Percentiles rank a stretch among this genome's conserved stretches.
Evolutionary conservation across 352 stramenopile species (phyloP).

Genomic region (Globisporangium mamillatum): DNA sequence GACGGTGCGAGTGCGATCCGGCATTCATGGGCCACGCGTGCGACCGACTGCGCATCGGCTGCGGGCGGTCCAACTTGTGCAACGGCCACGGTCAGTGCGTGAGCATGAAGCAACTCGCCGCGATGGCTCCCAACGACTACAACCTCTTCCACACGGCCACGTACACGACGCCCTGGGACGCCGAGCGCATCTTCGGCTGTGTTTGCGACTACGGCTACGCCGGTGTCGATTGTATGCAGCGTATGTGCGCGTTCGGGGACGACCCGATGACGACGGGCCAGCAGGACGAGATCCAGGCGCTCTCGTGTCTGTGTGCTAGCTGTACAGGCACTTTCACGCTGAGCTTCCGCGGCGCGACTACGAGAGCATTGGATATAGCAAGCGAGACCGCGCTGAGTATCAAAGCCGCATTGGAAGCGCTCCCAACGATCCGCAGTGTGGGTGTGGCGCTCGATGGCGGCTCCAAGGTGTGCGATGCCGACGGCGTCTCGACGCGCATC

Average conservation of each 20-base stretch:
- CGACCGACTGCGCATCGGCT: constrained; percentile 50
- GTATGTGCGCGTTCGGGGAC: constrained; percentile 85
- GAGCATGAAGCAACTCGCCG: constrained; percentile 58
- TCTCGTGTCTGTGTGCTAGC: constrained; percentile 60
- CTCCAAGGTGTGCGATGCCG: constrained; percentile 37
- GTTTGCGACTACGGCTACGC: constrained; percentile 89
- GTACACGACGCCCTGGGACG: constrained; percentile 80
- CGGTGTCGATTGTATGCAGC: constrained; percentile 81
- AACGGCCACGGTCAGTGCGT: constrained; percentile 88
- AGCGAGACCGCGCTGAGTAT: constrained; percentile 46
- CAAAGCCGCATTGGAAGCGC: constrained; percentile 39
- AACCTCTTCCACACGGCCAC: constrained; percentile 55
- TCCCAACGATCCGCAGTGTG: constrained; percentile 54
- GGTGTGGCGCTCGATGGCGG: constrained; percentile 45
- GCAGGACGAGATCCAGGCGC: constrained; percentile 72
- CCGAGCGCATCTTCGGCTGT: constrained; percentile 80
- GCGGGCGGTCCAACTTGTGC: constrained; percentile 65
- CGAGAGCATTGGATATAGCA: constrained; percentile 33
- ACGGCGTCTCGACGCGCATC: constrained; percentile 58
- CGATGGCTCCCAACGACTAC: constrained; percentile 47
- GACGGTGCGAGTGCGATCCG: constrained; percentile 76
- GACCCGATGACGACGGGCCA: constrained; percentile 77
- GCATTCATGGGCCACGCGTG: constrained; percentile 73
- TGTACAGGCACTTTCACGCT: constrained; percentile 69
- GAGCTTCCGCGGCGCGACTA: constrained; percentile 54